These are phyloP conservation scores for Teunomyces barrocoloradensis DNA, from an alignment of 805 yeast genomes.

Conservation along the genomic window DNA sequence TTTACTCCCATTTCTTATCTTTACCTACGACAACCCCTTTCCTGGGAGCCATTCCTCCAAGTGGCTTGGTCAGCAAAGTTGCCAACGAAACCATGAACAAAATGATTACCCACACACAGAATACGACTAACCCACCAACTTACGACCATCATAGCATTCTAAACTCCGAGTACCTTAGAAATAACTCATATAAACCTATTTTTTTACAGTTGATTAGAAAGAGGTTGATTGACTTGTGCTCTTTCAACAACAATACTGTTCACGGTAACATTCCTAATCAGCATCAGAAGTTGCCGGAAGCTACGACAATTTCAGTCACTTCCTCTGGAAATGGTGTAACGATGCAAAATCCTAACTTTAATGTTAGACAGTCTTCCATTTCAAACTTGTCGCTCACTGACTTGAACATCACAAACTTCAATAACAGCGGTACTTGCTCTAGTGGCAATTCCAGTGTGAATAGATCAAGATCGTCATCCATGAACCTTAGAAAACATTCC, in stretches of 20 bases:
- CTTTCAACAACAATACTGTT: slow-evolving; percentile 14
- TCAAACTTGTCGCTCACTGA: slow-evolving; percentile 41
- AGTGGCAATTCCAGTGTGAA: slow-evolving; percentile 13
- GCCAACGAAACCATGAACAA: slow-evolving; percentile 39
- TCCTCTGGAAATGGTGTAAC: slow-evolving; percentile 11
- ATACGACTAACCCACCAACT: slow-evolving; percentile 14
- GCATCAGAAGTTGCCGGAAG: slow-evolving; percentile 17
- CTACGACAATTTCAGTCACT: slow-evolving; percentile 23
- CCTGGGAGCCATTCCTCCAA: slow-evolving; percentile 41
- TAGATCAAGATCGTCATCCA: slow-evolving; percentile 36
- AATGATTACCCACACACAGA: slow-evolving; percentile 18
- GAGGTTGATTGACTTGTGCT: slow-evolving; percentile 39
- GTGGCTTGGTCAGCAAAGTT: slow-evolving; percentile 43
- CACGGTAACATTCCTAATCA: background rate
- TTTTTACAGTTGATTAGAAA: slow-evolving; percentile 41
- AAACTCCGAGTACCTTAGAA: slow-evolving; percentile 29
- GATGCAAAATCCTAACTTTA: slow-evolving; percentile 8
- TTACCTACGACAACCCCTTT: slow-evolving; percentile 47
- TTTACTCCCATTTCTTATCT: slow-evolving; percentile 33
- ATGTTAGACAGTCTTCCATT: slow-evolving; percentile 36
- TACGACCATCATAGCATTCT: slow-evolving; percentile 36
- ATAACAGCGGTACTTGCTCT: slow-evolving; percentile 12
- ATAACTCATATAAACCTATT: slow-evolving; percentile 34
- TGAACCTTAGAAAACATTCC: slow-evolving; percentile 42
- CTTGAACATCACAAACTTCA: slow-evolving; percentile 32